phyloP scores from a whole-genome alignment of 768 basidiomycete genomes.

The Pulveroboletus sp. region DNA sequence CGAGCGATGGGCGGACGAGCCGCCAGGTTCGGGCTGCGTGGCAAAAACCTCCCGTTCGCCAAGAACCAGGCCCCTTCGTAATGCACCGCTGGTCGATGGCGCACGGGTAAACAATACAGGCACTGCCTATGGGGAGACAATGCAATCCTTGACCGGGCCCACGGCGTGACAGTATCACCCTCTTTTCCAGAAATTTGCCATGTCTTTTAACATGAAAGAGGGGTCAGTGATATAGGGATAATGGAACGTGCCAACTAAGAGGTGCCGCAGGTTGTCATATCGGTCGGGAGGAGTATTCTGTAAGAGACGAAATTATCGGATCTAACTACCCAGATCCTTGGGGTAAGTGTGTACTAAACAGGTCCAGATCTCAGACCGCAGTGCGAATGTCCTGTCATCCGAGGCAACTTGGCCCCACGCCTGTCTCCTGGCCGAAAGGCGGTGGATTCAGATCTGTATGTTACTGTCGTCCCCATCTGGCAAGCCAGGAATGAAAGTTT shows the following conservation, averaged over 20 bases:
- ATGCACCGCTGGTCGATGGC: slow-evolving; percentile 15
- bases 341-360: slow-evolving; percentile 9
- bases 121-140: slow-evolving; percentile 1
- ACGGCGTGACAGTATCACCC: background rate
- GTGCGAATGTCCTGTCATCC: slow-evolving; percentile 10
- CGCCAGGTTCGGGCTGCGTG: slow-evolving; percentile 5
- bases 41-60: slow-evolving; percentile 20
- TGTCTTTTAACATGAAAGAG: background rate
- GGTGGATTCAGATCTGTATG: slow-evolving; percentile 7
- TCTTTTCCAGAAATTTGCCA: background rate
- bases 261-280: slow-evolving; percentile 19
- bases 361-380: slow-evolving; percentile 16
- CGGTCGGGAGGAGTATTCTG: background rate
- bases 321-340: slow-evolving; percentile 17
- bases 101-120: slow-evolving; percentile 11
- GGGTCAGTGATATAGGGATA: slow-evolving; percentile 1
- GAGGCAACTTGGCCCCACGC: slow-evolving; percentile 14
- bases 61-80: slow-evolving; percentile 16
- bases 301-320: slow-evolving; percentile 13
- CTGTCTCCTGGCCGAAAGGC: slow-evolving; percentile 2
- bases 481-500: slow-evolving; percentile 2
- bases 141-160: background rate
- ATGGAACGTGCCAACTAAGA: slow-evolving; percentile 15
- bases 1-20: too few relatives aligned
- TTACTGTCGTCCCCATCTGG: slow-evolving; percentile 8